Evolutionary conservation across 2,329 filamentous ascomycete genomes (phyloP).

Genomic region (Cordyceps cateniannulata): DNA sequence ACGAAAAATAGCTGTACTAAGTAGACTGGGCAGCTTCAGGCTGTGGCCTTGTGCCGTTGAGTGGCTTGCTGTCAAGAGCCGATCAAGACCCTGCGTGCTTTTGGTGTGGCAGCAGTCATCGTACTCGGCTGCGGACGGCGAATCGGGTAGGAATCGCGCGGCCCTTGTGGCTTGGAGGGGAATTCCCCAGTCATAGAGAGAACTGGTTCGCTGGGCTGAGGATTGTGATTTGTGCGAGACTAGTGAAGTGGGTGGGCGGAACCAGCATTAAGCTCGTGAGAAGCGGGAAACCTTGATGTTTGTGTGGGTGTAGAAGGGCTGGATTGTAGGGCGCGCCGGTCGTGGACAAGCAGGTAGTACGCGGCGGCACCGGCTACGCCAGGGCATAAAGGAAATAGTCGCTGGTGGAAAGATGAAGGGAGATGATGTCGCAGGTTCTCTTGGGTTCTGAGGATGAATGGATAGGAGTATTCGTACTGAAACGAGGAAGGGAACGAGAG

Average conservation of each 20-base stretch:
- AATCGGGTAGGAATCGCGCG: slow-evolving; percentile 9
- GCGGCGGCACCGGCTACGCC: no score
- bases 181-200: not conserved
- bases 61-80: not conserved
- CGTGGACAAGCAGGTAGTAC: not conserved
- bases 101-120: not conserved
- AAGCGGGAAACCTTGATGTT: not conserved
- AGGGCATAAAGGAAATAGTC: no score
- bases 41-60: not conserved
- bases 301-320: not conserved
- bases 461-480: not conserved
- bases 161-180: not conserved
- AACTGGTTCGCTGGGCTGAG: not conserved
- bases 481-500: not conserved
- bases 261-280: not conserved
- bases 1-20: not conserved
- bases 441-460: not conserved
- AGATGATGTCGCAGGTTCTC: no score
- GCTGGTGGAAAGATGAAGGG: no score
- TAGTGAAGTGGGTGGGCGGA: not conserved
- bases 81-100: not conserved
- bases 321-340: not conserved
- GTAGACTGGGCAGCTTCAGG: not conserved
- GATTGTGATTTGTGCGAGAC: not conserved
- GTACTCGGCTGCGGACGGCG: not conserved